Base-by-base conservation (phyloP, 2,329 filamentous ascomycete genomes). In the Aspergillus fumigatiaffinis region DNA sequence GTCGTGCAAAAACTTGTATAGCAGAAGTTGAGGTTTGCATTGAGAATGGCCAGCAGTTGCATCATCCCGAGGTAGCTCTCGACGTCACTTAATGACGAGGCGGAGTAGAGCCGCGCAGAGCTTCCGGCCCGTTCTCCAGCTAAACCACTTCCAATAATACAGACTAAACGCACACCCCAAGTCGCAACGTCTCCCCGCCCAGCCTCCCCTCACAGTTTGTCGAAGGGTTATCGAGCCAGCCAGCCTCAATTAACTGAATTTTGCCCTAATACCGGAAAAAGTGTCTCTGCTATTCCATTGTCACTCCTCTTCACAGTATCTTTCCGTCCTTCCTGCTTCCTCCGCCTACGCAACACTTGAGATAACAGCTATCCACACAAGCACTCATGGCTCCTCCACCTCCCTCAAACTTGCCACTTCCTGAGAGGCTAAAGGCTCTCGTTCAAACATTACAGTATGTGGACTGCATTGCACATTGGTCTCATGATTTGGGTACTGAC, bases 401-500 rank as follows among this genome's bases (percentile, higher is more conserved):
- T 63, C 79, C 87, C 58, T 79, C 88, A 57, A 83, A 79, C 67
- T 76, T 89, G 76, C 87, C 91, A 73, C 80, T 94, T 69, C 78
- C 80, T 71, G 87, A 94, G 80, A 85, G 92, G 71, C 79, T 96
- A 59, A 77, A 91, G 68, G 82, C 84, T 66, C 83, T 97, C 66
- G 92, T 88, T 65, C 87, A 96, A 76, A 97, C 92, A 49, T 82
- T 97, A 66, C 94, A 97, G 81, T 99, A 75, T 68, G 93, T 89
- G 86, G 76, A 79, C 86, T 73, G 76, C 55, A 50, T 61, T 50
- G 20, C 50, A 53, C 26, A 46, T 49, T 52, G 38, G 49, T 62
- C 38, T 55, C 50, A 38, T 10, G 3, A 23, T 58, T 63, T 53
- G 59, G 60, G 44, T 60, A 60, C 63, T 68, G 63, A 67, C 61